phyloP scores from a whole-genome alignment of 495 filamentous ascomycete species.

The Xylaria grammica region DNA sequence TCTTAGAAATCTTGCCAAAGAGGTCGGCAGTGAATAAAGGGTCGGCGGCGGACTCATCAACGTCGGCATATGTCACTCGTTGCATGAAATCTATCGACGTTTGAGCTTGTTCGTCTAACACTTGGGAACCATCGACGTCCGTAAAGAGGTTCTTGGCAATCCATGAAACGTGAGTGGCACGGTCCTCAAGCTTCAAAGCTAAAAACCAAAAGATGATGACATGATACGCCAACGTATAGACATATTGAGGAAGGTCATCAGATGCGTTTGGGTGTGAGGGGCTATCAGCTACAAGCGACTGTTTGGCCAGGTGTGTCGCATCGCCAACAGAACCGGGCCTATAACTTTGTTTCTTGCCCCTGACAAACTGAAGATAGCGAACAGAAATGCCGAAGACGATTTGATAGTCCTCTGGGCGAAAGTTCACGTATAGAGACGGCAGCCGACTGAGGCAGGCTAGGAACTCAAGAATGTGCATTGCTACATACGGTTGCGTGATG shows the following conservation, averaged over 20 bases:
- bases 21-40: slow-evolving; percentile 63
- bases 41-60: slow-evolving; percentile 71
- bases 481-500: slow-evolving; percentile 88
- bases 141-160: slow-evolving; percentile 86
- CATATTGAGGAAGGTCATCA: slow-evolving; percentile 83
- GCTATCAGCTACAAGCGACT: slow-evolving; percentile 25
- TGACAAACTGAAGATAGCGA: slow-evolving; percentile 78
- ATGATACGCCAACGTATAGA: slow-evolving; percentile 90
- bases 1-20: slow-evolving; percentile 72
- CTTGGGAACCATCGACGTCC: slow-evolving; percentile 73
- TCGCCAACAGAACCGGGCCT: slow-evolving; percentile 41
- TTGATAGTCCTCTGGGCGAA: slow-evolving; percentile 84
- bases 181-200: slow-evolving; percentile 80
- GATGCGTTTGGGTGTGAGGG: slow-evolving; percentile 44
- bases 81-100: slow-evolving; percentile 98
- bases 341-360: slow-evolving; percentile 53
- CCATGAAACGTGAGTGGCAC: slow-evolving; percentile 84
- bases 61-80: slow-evolving; percentile 82
- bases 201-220: slow-evolving; percentile 98
- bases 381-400: slow-evolving; percentile 95
- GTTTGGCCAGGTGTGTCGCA: slow-evolving; percentile 21
- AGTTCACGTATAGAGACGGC: slow-evolving; percentile 83
- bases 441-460: slow-evolving; percentile 83
- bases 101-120: slow-evolving; percentile 88
- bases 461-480: slow-evolving; percentile 94